phyloP scores from a whole-genome alignment of 2,329 filamentous ascomycete species.

The Apiospora saccharicola region DNA sequence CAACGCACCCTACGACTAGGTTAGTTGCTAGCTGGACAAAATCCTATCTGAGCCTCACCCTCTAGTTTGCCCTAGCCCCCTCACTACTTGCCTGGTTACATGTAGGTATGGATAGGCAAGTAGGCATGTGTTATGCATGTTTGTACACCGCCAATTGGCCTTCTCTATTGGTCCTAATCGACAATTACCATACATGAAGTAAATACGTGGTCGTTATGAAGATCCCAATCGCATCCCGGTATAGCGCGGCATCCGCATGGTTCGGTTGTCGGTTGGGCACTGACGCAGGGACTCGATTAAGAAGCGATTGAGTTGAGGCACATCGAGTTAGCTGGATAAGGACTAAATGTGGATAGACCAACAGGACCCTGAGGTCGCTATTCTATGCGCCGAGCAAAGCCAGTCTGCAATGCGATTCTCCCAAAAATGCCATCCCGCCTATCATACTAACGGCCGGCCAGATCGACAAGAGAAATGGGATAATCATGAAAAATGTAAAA shows the following conservation, averaged over 20 bases:
- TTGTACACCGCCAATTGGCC: conserved; percentile 1
- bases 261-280: background rate
- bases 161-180: background rate
- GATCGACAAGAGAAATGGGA: background rate
- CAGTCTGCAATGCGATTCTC: background rate
- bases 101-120: no score
- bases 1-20: background rate
- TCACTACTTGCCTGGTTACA: no score
- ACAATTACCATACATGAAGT: background rate
- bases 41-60: background rate
- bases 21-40: background rate
- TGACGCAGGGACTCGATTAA: conserved; percentile 7
- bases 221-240: background rate
- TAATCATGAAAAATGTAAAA: background rate
- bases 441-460: background rate
- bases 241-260: background rate
- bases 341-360: conserved; percentile 15
- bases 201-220: background rate
- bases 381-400: conserved; percentile 13
- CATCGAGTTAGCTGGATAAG: background rate
- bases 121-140: background rate
- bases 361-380: conserved; percentile 4
- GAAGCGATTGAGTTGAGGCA: conserved; percentile 6
- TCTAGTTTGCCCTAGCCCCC: no score
- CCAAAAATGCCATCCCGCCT: conserved; percentile 9